Evolutionary conservation across 2,329 filamentous ascomycete genomes (phyloP), one percentile per base, ranked within the genome.

Genomic region (Diplocarpon mali): DNA sequence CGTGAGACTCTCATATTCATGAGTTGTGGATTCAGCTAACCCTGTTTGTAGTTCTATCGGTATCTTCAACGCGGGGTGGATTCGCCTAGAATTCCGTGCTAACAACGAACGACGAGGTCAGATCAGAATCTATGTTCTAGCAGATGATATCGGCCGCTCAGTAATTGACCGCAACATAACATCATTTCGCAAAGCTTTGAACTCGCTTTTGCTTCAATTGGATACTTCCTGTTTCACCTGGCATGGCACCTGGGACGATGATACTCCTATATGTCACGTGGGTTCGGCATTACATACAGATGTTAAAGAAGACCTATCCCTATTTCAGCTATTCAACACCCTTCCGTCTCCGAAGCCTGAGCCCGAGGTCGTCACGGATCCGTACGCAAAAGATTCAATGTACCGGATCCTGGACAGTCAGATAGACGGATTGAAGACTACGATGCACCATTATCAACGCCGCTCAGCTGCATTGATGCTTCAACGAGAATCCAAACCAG

Each of bases 391-490:
- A 38, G 65, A 71, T 20, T 70, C 74, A 0, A 72, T 83, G 57
- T 64, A 71, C 34, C 68, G 69, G 20, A 60, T 88, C 1, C 59
- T 85, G 38, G 58, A 67, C 29, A 69, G 71, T 55, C 55, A 65
- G 11, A 54, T 84, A 1, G 57, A 64, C 1, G 83, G 82, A 0
- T 61, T 89, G 5, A 72, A 62, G 12, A 85, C 85, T 0, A 65
- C 65, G 0, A 67, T 95, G 0, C 85, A 92, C 59, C 71, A 75
- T 0, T 93, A 94, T 55, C 90, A 96, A 61, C 73, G 80, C 40
- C 75, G 82, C 36, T 90, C 88, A 1, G 82, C 83, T 0, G 85
- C 85, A 3, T 61, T 82, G 24, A 95, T 96, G 88, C 65, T 95
- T 14, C 82, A 92, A 59, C 79, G 82, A 42, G 90, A 96, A 63